A percentile compares a stretch with the other conserved stretches of the same genome.
Evolutionary conservation across 1,284 basidiomycete species (phyloP).

Genomic region (Trichosporon asahii): DNA sequence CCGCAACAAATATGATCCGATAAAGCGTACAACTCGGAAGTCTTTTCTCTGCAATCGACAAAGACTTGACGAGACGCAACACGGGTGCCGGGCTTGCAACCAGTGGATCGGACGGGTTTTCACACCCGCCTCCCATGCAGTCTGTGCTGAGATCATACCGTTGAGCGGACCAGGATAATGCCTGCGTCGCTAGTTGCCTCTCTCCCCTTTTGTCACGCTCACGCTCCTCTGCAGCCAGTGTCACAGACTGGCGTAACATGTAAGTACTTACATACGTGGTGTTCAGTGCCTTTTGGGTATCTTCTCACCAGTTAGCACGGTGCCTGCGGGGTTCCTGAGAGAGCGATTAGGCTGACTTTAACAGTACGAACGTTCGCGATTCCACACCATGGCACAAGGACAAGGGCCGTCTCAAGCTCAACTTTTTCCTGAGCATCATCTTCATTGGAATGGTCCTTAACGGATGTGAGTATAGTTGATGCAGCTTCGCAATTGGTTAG

Average conservation of each 20-base stretch:
- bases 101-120: background rate
- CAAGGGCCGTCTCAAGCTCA: conserved; percentile 51
- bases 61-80: conserved; percentile 39
- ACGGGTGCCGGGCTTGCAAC: conserved; percentile 46
- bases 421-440: conserved; percentile 53
- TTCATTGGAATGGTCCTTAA: conserved; percentile 53
- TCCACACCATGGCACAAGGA: conserved; percentile 47
- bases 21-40: background rate
- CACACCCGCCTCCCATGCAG: conserved; percentile 13
- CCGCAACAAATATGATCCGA: background rate
- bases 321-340: background rate
- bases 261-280: conserved; percentile 29
- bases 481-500: too few relatives aligned
- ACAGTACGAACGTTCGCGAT: conserved; percentile 48
- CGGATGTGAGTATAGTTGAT: conserved; percentile 40
- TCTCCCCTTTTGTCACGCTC: conserved; percentile 29
- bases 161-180: conserved; percentile 54
- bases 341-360: conserved; percentile 1
- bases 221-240: conserved; percentile 26
- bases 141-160: conserved; percentile 55
- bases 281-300: background rate
- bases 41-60: background rate
- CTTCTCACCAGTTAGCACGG: background rate
- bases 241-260: conserved; percentile 48
- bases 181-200: conserved; percentile 54